phyloP scores from a whole-genome alignment of 1,139 yeast species.

The Nakaseomyces bracarensis region DNA sequence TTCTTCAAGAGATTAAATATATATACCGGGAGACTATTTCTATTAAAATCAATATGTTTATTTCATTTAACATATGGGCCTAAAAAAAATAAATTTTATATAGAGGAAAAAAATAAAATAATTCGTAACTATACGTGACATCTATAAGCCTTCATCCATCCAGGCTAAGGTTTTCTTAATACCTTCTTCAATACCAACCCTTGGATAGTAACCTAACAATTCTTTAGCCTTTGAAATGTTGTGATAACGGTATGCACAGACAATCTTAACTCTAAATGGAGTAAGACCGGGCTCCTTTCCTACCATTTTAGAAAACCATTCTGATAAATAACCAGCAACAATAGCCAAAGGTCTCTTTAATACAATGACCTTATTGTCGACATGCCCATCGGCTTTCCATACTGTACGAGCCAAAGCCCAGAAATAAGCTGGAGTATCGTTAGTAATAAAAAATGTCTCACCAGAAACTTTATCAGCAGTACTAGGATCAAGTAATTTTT shows the following conservation, averaged over 20 bases:
- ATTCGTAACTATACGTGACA: slow-evolving; percentile 1
- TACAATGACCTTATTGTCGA: slow-evolving; percentile 61
- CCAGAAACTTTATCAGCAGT: slow-evolving; percentile 53
- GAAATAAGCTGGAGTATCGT: slow-evolving; percentile 90
- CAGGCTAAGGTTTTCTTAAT: slow-evolving; percentile 73
- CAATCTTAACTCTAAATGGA: slow-evolving; percentile 86
- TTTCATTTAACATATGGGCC: neutral
- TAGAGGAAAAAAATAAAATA: neutral
- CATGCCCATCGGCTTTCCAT: slow-evolving; percentile 92
- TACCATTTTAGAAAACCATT: slow-evolving; percentile 55
- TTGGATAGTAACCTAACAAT: slow-evolving; percentile 71
- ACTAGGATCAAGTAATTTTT: slow-evolving; percentile 48
- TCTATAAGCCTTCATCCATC: slow-evolving; percentile 57
- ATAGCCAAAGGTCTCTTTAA: slow-evolving; percentile 68
- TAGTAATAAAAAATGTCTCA: slow-evolving; percentile 81
- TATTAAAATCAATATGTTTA: no score
- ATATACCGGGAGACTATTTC: no score
- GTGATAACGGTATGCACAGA: slow-evolving; percentile 93
- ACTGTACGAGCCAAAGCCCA: slow-evolving; percentile 97
- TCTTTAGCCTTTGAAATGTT: slow-evolving; percentile 80
- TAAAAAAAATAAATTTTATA: neutral
- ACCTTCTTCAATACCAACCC: slow-evolving; percentile 74
- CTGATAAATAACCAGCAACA: slow-evolving; percentile 69
- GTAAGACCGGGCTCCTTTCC: slow-evolving; percentile 93
- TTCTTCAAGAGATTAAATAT: no score